A percentile compares a stretch with the other conserved stretches of the same genome.
phyloP scores from a whole-genome alignment of 768 basidiomycete genomes.

The Tephrocybe sp. region DNA sequence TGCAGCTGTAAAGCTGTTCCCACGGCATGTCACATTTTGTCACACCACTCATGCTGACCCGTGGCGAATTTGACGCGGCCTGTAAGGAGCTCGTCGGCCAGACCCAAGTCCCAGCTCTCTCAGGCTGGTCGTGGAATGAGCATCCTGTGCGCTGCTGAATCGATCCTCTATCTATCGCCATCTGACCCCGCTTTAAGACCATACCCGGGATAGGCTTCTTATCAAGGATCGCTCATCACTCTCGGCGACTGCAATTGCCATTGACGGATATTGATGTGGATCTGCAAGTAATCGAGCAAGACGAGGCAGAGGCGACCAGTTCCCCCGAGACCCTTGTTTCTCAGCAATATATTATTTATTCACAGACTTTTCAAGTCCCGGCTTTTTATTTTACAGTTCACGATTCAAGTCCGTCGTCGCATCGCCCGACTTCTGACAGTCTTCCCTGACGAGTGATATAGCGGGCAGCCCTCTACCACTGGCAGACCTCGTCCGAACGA shows the following conservation, averaged over 20 bases:
- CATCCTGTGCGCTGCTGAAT: conserved; percentile 43
- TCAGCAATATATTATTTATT: conserved; percentile 72
- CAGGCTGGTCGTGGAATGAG: conserved; percentile 64
- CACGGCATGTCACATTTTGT: conserved; percentile 33
- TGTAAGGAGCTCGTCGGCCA: conserved; percentile 49
- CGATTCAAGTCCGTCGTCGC: conserved; percentile 57
- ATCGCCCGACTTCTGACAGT: conserved; percentile 1
- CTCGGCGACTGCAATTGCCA: conserved; percentile 13
- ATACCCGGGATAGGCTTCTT: conserved; percentile 46
- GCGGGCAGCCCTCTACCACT: conserved; percentile 67
- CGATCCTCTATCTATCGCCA: background rate
- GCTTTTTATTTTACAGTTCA: conserved; percentile 80
- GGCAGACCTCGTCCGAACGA: conserved; percentile 51
- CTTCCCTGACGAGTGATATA: conserved; percentile 28
- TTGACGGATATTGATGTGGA: conserved; percentile 19
- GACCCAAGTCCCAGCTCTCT: background rate
- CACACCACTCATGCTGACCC: conserved; percentile 49
- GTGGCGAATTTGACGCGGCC: conserved; percentile 57
- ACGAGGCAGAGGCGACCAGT: conserved; percentile 36
- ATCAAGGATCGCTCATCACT: conserved; percentile 34
- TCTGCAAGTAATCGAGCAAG: conserved; percentile 25
- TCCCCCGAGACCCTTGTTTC: conserved; percentile 39
- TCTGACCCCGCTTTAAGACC: conserved; percentile 25
- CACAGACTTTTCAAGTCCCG: conserved; percentile 79
- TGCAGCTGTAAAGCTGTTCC: conserved; percentile 48